Base-by-base conservation (phyloP, 352 stramenopile species). In the Albugo candida region DNA sequence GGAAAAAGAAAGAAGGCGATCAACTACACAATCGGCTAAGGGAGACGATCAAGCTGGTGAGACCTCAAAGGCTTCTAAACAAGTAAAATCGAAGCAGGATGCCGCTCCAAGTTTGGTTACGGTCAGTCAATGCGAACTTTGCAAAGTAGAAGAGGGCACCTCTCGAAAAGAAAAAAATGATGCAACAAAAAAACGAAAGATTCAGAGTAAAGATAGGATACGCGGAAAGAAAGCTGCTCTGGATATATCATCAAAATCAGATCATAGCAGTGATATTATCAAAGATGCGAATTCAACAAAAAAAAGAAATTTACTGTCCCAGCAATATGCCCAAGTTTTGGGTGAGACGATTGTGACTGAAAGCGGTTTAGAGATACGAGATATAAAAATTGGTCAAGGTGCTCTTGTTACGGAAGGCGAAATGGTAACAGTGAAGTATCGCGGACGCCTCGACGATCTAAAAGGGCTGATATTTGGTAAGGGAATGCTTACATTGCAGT, bases 401-500 rank as follows among this genome's bases (percentile, higher is more conserved):
- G 66, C 65, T 43, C 42, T 83, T 18, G 60, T 69, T 6, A 35
- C 56, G 11, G 18, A 56, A 17, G 74, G 74, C 14, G 66, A 86
- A 53, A 80, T 81, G 70, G 52, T 83, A 19, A 86, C 74, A 2
- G 71, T 83, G 53, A 74, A 76, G 41, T 86, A 86, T 45, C 56
- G 64, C 38, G 74, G 67, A 11, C 63, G 59, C 5, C 55, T 86
- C 18, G 74, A 64, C 19, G 42, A 59, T 51, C 62, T 67, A 16
- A 64, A 73, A 16, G 74, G 74, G 11, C 55, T 81, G 5, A 61
- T 81, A 37, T 86, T 86, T 47, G 67, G 74, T 49, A 83, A 83
- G 45, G 74, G 73, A 12, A 86, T 83, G 70, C 68, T 86, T 13
- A 69, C 67, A 10, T 70, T 60, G 5, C 70, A 45, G 43, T 83